Conservation (phyloP, 1,139 yeast genomes). For the Nakaseomyces nivariensis region DNA sequence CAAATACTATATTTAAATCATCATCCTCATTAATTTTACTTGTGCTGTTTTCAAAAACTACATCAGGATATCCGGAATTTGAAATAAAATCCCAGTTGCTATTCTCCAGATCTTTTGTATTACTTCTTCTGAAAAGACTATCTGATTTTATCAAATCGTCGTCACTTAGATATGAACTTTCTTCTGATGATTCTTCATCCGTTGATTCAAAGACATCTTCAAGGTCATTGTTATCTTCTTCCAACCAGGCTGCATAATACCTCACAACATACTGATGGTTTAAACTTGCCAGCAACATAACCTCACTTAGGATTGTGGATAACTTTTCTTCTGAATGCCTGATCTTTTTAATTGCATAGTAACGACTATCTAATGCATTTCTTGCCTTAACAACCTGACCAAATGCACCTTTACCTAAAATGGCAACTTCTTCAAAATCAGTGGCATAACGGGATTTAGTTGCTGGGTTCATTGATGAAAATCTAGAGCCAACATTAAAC, state of each 20-base stretch:
- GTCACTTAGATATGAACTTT: constrained; percentile 9
- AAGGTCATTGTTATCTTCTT: constrained; percentile 48
- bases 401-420: constrained; percentile 90
- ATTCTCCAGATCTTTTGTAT: constrained; percentile 13
- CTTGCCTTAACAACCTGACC: constrained; percentile 97
- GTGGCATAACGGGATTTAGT: constrained; percentile 50
- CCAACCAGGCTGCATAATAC: constrained; percentile 96
- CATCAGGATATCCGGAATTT: constrained; percentile 48
- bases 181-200: constrained; percentile 24
- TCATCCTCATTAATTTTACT: constrained; percentile 38
- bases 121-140: constrained; percentile 24
- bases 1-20: constrained; percentile 52
- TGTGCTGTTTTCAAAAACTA: constrained; percentile 46
- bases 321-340: constrained; percentile 72
- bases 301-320: constrained; percentile 79
- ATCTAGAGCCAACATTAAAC: constrained; percentile 32
- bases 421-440: constrained; percentile 90
- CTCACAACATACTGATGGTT: constrained; percentile 94
- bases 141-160: constrained; percentile 23
- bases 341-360: constrained; percentile 88
- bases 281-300: constrained; percentile 77
- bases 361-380: constrained; percentile 85
- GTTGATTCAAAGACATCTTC: constrained; percentile 33
- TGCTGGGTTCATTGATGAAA: constrained; percentile 26
- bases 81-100: constrained; percentile 51